Evolutionary conservation across 192 early-diverging fungal species (phyloP).

Genomic region (Spizellomyces punctatus): DNA sequence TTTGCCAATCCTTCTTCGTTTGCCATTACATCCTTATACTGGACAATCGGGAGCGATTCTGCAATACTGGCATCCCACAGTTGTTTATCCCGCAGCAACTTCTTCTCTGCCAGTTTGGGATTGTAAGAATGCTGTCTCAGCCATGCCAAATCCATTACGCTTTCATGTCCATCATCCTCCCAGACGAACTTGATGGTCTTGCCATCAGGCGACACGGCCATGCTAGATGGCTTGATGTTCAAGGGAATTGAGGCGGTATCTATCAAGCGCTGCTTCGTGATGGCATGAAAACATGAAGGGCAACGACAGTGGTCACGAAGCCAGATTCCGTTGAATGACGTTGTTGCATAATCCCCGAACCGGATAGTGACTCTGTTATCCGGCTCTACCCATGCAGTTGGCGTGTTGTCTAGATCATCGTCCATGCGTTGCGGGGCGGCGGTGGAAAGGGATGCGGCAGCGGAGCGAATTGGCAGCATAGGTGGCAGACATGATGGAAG

Average conservation of each 20-base stretch:
- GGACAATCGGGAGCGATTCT: conserved; percentile 44
- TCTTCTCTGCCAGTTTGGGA: conserved; percentile 44
- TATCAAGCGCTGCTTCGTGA: conserved; percentile 76
- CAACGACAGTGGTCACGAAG: conserved; percentile 85
- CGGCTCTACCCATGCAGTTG: neutral
- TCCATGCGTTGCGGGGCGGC: too few relatives aligned
- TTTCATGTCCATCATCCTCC: conserved; percentile 60
- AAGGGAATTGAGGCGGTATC: conserved; percentile 66
- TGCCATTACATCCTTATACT: conserved; percentile 66
- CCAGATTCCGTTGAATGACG: conserved; percentile 67
- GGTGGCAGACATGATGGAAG: too few relatives aligned
- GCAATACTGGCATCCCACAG: conserved; percentile 49
- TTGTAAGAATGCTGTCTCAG: conserved; percentile 66
- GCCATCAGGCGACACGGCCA: conserved; percentile 42
- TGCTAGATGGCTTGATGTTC: conserved; percentile 51
- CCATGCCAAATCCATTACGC: conserved; percentile 64
- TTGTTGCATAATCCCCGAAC: conserved; percentile 21
- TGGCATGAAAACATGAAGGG: conserved; percentile 70
- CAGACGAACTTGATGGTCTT: conserved; percentile 31
- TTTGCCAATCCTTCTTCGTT: conserved; percentile 62
- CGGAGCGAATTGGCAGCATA: too few relatives aligned
- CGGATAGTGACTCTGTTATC: conserved; percentile 19
- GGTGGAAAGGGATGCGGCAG: too few relatives aligned
- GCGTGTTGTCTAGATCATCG: neutral
- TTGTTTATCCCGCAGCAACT: neutral